phyloP scores from a whole-genome alignment of 2,329 filamentous ascomycete genomes.

The Westerdykella ornata region DNA sequence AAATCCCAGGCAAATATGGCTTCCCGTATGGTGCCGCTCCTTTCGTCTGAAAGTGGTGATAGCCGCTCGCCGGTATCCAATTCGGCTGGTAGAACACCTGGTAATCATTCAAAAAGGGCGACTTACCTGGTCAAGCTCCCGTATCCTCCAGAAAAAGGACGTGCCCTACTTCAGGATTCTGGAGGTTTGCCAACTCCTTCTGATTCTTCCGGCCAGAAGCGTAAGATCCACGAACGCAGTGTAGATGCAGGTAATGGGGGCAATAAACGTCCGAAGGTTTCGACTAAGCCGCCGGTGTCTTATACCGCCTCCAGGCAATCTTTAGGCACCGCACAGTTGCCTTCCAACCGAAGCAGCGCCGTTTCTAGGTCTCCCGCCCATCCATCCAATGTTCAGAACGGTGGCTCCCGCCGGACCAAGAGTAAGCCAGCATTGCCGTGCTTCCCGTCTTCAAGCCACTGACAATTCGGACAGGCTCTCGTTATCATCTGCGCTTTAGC shows the following conservation, averaged over 20 bases:
- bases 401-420: neutral
- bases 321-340: neutral
- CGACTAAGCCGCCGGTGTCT: no score
- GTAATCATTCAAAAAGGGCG: neutral
- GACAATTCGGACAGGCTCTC: neutral
- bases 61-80: neutral
- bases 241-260: no score
- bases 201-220: no score
- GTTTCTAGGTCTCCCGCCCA: neutral
- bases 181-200: no score
- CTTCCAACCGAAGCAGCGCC: neutral
- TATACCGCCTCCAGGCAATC: neutral
- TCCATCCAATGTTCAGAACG: neutral
- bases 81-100: neutral
- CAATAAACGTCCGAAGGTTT: no score
- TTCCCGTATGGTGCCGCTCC: slow-evolving; percentile 22
- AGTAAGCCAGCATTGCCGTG: neutral
- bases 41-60: neutral
- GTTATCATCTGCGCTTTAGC: neutral
- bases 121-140: neutral
- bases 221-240: no score
- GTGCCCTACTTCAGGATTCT: no score
- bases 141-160: no score
- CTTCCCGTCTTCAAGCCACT: no score
- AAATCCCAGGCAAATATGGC: slow-evolving; percentile 29